These are phyloP conservation scores for Uronychia setigera DNA, from an alignment of 73 alveolate species.

Conservation along the genomic window DNA sequence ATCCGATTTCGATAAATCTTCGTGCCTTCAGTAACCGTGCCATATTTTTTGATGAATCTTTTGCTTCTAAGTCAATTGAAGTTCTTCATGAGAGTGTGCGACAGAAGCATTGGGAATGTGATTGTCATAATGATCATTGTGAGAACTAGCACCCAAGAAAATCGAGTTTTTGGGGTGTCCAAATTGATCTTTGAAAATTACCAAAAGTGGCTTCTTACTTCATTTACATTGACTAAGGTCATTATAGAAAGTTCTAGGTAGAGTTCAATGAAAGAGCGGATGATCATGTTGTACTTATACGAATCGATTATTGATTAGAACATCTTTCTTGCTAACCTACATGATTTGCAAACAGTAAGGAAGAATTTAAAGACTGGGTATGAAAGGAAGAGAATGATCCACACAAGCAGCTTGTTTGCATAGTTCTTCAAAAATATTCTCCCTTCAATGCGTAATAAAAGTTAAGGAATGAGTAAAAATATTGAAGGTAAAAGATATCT, in stretches of 20 bases:
- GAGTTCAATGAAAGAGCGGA: background rate
- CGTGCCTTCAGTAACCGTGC: no score
- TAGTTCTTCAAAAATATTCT: background rate
- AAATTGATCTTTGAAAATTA: background rate
- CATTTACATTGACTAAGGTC: background rate
- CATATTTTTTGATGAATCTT: no score
- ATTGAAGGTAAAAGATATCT: background rate
- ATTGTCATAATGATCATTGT: no score
- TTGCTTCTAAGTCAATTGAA: no score
- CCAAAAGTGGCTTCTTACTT: background rate
- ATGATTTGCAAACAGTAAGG: background rate
- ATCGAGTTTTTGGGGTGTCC: no score
- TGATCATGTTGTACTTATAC: background rate
- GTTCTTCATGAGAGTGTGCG: no score
- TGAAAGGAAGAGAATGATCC: background rate
- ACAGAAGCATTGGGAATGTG: no score
- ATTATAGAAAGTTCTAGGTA: background rate
- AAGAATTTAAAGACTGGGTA: background rate
- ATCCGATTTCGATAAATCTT: no score
- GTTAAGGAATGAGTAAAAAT: background rate
- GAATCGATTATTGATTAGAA: background rate
- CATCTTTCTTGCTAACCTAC: background rate
- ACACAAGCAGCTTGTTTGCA: background rate
- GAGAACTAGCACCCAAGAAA: no score
- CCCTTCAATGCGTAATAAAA: background rate